Evolutionary conservation across 139 green algal genomes (phyloP).

Genomic region (Chlamydomonas schloesseri): DNA sequence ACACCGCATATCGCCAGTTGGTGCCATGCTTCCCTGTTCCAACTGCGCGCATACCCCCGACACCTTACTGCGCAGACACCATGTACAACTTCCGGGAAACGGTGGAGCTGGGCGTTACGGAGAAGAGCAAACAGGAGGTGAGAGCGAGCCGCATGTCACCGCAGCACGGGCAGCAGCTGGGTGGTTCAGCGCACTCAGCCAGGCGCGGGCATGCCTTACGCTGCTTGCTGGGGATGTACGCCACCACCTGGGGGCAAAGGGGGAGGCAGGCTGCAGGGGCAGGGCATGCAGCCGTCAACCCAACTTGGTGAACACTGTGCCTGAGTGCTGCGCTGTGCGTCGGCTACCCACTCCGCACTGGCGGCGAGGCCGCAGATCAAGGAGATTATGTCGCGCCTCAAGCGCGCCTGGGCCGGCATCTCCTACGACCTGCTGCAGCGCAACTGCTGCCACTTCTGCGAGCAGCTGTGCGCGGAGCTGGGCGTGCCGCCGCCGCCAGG

Average conservation of each 20-base stretch:
- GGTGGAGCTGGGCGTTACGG: constrained; percentile 71
- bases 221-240: no score
- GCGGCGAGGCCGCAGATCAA: constrained; percentile 43
- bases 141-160: neutral
- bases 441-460: constrained; percentile 90
- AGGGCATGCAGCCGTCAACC: no score
- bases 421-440: constrained; percentile 78
- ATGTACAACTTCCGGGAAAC: constrained; percentile 55
- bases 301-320: no score
- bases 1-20: no score
- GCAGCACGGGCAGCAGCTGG: no score
- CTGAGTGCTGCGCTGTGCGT: no score
- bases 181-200: no score
- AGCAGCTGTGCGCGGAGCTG: constrained; percentile 68
- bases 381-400: constrained; percentile 54
- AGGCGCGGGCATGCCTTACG: no score
- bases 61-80: constrained; percentile 29
- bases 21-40: no score
- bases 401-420: constrained; percentile 48
- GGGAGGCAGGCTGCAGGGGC: no score
- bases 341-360: neutral
- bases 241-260: no score
- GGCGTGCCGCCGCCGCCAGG: constrained; percentile 55
- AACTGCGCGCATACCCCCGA: no score
- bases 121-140: constrained; percentile 56